Evolutionary conservation across 192 early-diverging fungal species (phyloP), one percentile per base, ranked within the genome.

Genomic region (Podila minutissima): DNA sequence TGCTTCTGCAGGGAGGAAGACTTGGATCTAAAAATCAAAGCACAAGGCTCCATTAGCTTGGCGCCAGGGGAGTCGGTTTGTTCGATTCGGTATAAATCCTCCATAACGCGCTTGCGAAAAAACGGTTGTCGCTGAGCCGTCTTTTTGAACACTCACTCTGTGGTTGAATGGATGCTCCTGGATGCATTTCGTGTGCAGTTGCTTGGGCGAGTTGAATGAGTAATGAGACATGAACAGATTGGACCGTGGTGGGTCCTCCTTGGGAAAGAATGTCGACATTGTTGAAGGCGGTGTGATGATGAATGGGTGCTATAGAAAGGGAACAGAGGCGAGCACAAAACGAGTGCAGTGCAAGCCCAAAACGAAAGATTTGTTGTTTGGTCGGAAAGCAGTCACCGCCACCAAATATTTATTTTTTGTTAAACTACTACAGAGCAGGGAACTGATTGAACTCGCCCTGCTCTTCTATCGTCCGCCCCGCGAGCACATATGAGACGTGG

Each of bases 381-480:
- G 41, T 46, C 13, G 12, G 15, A 46, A 46, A 46, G 15, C 41
- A 46, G 41, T 46, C 41, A 46, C 41, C 41, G 41, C 41, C 41
- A 46, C 41, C 41, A 46, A 41, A 15, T 46, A 46, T 46, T 46
- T 46, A 46, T 46, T 46, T 15, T 15, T 15, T 46, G 41, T 15
- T 46, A 3, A 15, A 1, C 8, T 46, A n/a, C 8, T 68, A 79
- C 38, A 68, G 58, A 4, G 51, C 46, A 6, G 69, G 70, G 46
- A 79, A 72, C 53, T 79, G 75, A 20, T 19, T 66, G 64, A 83
- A 87, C 53, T 81, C 78, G 17, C 87, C 87, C 19, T 73, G 64
- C 62, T 85, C 84, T 32, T 86, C 87, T 77, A 88, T 86, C 37
- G 74, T 77, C 28, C 77, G 83, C 2, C 82, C 87, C 35, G 59